Percentiles rank a stretch among this genome's conserved stretches.
Evolutionary conservation across 495 filamentous ascomycete species (phyloP).

Genomic region (Podospora fimiseda): DNA sequence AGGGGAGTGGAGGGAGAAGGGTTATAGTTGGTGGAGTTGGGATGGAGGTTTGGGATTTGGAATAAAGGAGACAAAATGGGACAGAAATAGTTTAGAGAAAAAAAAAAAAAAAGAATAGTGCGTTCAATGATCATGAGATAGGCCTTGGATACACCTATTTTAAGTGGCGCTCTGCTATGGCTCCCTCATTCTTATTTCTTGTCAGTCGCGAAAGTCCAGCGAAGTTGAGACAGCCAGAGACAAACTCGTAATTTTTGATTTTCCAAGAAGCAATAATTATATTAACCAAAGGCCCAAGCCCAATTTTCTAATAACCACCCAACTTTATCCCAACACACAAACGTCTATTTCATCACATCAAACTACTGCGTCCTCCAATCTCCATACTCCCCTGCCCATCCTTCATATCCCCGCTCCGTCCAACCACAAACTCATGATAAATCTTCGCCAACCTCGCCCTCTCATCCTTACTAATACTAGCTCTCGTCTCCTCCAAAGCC

Average conservation of each 20-base stretch:
- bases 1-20: constrained; percentile 10
- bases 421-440: constrained; percentile 86
- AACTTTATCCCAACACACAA: too few species aligned
- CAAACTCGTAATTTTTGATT: too few species aligned
- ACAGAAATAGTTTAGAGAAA: background rate
- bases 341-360: constrained; percentile 59
- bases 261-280: too few species aligned
- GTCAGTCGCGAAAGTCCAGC: too few species aligned
- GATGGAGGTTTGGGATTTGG: constrained; percentile 22
- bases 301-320: too few species aligned
- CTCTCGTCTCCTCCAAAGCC: constrained; percentile 67
- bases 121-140: too few species aligned
- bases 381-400: constrained; percentile 85
- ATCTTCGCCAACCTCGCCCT: constrained; percentile 65
- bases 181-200: too few species aligned
- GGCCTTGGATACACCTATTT: too few species aligned
- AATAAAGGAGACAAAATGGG: too few species aligned
- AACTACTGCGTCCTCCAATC: constrained; percentile 82
- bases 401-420: constrained; percentile 88
- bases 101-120: background rate
- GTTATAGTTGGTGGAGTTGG: constrained; percentile 22
- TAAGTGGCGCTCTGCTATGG: too few species aligned
- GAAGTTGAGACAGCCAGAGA: too few species aligned
- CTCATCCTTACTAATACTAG: constrained; percentile 76
- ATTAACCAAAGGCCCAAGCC: too few species aligned